phyloP scores from a whole-genome alignment of 345 rosid genomes.

The Populus simonii region DNA sequence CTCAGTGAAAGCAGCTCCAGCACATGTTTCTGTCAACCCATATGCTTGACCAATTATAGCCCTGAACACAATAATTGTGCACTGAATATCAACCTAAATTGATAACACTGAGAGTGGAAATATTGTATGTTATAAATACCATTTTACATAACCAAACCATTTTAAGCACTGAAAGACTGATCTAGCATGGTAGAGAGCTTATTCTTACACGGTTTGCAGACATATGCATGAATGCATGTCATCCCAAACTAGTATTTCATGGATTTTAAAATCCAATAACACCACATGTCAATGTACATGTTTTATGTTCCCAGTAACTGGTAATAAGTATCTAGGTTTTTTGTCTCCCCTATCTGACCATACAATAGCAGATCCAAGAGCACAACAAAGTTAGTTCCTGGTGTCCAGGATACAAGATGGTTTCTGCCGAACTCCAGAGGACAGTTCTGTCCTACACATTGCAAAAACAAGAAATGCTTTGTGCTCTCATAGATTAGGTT shows the following conservation, averaged over 20 bases:
- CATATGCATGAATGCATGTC: not conserved
- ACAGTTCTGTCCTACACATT: no score
- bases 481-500: no score
- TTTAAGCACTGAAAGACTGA: not conserved
- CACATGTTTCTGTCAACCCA: slow-evolving; percentile 93
- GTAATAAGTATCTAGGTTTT: not conserved
- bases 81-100: slow-evolving; percentile 15
- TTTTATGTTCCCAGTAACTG: not conserved
- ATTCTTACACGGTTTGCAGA: not conserved
- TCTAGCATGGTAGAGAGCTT: not conserved
- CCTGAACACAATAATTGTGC: slow-evolving; percentile 32
- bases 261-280: no score
- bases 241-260: not conserved
- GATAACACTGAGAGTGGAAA: not conserved
- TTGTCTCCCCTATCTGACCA: not conserved
- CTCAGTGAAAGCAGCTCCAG: slow-evolving; percentile 86
- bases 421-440: not conserved
- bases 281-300: not conserved
- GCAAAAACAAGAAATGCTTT: no score
- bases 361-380: not conserved
- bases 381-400: not conserved
- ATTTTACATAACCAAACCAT: not conserved
- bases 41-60: slow-evolving; percentile 86
- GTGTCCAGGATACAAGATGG: not conserved
- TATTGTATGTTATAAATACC: not conserved